These are phyloP conservation scores for Gyromitra esculenta DNA, from an alignment of 2,329 filamentous ascomycete genomes.

Conservation along the genomic window DNA sequence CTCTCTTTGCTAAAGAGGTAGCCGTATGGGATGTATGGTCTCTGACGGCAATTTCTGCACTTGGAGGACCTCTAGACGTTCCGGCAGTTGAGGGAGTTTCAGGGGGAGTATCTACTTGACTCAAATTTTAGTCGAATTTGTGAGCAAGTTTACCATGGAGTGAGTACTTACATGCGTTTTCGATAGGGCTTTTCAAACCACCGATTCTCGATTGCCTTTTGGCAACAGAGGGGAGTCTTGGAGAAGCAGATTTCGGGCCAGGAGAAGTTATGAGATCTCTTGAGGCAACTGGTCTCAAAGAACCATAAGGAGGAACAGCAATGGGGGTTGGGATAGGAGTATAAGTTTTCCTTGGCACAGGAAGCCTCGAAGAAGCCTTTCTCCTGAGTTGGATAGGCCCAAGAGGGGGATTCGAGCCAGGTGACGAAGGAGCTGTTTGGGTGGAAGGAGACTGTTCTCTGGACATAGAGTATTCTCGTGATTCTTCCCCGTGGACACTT, in stretches of 20 bases:
- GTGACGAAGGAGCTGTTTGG: constrained; percentile 24
- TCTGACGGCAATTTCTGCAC: constrained; percentile 7
- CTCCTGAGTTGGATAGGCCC: constrained; percentile 40
- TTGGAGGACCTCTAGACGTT: constrained; percentile 20
- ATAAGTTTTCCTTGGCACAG: constrained; percentile 47
- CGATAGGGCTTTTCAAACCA: constrained; percentile 29
- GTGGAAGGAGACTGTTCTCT: constrained; percentile 39
- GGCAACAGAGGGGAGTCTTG: constrained; percentile 29
- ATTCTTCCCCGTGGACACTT: constrained; percentile 36
- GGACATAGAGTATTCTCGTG: constrained; percentile 30
- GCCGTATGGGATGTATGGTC: constrained; percentile 50
- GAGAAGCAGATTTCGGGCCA: constrained; percentile 44
- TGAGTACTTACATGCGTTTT: constrained; percentile 32
- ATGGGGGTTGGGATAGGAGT: constrained; percentile 34
- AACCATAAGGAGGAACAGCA: constrained; percentile 32
- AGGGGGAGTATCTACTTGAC: constrained; percentile 34
- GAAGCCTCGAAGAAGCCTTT: constrained; percentile 49
- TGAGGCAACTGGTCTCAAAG: constrained; percentile 43
- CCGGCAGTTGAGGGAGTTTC: constrained; percentile 39
- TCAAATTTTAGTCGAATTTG: constrained; percentile 3
- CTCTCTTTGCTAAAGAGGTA: constrained; percentile 49
- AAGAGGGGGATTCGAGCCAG: constrained; percentile 5
- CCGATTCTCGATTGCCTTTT: constrained; percentile 41
- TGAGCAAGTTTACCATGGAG: neutral
- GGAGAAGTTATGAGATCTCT: constrained; percentile 33